phyloP scores from a whole-genome alignment of 1,284 basidiomycete species.

The Ustilago cynodontis region DNA sequence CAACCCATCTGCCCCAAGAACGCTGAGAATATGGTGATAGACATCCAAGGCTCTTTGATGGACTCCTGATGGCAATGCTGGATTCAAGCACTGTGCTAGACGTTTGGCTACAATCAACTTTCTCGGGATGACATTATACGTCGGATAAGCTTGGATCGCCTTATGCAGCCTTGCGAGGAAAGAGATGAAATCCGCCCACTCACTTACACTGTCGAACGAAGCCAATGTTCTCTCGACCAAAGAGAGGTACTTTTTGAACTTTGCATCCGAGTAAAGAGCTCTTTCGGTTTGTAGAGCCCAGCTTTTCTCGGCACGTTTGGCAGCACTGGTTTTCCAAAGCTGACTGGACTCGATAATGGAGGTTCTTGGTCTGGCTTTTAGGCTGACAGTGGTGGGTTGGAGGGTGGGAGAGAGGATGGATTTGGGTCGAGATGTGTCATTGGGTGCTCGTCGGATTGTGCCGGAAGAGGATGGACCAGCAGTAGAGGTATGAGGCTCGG shows the following conservation, averaged over 20 bases:
- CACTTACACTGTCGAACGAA: constrained; percentile 94
- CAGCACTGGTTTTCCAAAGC: constrained; percentile 64
- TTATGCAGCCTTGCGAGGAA: constrained; percentile 95
- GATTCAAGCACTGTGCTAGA: constrained; percentile 94
- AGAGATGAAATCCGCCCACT: constrained; percentile 99
- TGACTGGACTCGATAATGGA: constrained; percentile 49
- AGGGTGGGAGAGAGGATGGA: constrained; percentile 15
- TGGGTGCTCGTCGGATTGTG: neutral
- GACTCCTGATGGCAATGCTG: constrained; percentile 93
- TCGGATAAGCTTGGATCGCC: constrained; percentile 89
- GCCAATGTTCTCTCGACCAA: constrained; percentile 92
- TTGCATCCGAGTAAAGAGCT: constrained; percentile 77
- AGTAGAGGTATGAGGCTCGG: constrained; percentile 9
- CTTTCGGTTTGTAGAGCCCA: constrained; percentile 67
- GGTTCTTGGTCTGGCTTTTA: constrained; percentile 39
- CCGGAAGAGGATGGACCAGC: neutral
- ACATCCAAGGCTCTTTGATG: constrained; percentile 97
- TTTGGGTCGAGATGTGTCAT: constrained; percentile 6
- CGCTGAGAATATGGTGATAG: constrained; percentile 88
- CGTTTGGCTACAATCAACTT: constrained; percentile 95
- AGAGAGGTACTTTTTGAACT: constrained; percentile 92
- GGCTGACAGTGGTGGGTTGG: constrained; percentile 18
- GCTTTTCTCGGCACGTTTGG: constrained; percentile 61
- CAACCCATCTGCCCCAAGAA: constrained; percentile 89
- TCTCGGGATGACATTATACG: constrained; percentile 94